Evolutionary conservation across 306 rosid genomes (phyloP), one percentile per base, ranked within the genome.

Genomic region (Boehmeria nivea): DNA sequence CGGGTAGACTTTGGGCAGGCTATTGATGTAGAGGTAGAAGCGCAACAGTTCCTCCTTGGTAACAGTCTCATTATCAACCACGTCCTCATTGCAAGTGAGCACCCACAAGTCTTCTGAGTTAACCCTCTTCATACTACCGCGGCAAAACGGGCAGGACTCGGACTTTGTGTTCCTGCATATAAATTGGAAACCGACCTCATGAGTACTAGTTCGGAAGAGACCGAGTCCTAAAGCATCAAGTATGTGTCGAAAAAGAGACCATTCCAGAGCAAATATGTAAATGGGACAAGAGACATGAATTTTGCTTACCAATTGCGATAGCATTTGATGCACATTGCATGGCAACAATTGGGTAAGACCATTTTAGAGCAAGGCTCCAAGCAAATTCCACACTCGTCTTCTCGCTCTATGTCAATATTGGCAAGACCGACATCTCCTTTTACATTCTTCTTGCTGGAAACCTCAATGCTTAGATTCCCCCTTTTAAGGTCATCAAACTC

Each of bases 351-450:
- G 27, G 98, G 98, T 59, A 91, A 75, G 59, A 91, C 96, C 82
- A 91, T 81, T 76, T 84, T 91, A 43, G 96, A 80, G 68, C 98
- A 87, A 16, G 94, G 87, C 78, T 91, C 98, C 72, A 91, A 76
- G 77, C 98, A 91, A 66, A 91, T 91, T 16, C 96, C 98, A 69
- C 98, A 91, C 63, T 91, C 96, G 57, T 87, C 98, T 66, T 91
- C 98, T 69, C 96, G 77, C 68, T 87, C 90, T 70, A 75, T 74
- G 61, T 87, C 95, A 0, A 83, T 59, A 36, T 52, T 71, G 43
- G 54, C 49, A 17, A 70, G 23, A 59, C 56, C 43, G 20, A 22
- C 31, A 17, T 70, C 85, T 59, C 76, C 83, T 57, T 78, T 79
- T n/a, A 55, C 55, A 44, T 63, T 62, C 61, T 80, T 84, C 64